phyloP scores from a whole-genome alignment of 164 flowering plant species.

The Tetrastigma voinierianum region DNA sequence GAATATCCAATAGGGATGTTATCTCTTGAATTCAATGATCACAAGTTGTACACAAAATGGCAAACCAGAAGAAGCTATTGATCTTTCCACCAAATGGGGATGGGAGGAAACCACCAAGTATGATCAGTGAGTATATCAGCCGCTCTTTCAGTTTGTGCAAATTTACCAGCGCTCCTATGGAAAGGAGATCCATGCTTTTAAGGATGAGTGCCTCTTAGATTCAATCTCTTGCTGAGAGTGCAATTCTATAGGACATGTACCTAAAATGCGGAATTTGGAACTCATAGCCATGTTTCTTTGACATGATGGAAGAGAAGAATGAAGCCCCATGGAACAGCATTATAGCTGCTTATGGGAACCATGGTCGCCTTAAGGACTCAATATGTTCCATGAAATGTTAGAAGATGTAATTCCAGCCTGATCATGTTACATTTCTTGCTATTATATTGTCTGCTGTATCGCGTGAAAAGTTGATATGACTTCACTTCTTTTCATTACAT shows the following conservation, averaged over 20 bases:
- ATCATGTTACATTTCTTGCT: slow-evolving; percentile 74
- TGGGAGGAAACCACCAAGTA: slow-evolving; percentile 32
- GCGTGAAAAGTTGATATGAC: slow-evolving; percentile 69
- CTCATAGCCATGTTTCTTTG: slow-evolving; percentile 52
- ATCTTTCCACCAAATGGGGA: slow-evolving; percentile 62
- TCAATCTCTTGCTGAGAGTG: slow-evolving; percentile 56
- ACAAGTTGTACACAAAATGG: slow-evolving; percentile 66
- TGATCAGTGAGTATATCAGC: slow-evolving; percentile 74
- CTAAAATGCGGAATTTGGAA: slow-evolving; percentile 63
- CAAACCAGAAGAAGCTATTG: slow-evolving; percentile 65
- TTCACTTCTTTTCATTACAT: slow-evolving; percentile 45
- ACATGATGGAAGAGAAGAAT: slow-evolving; percentile 54
- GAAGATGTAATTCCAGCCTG: slow-evolving; percentile 58
- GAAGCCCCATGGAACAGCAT: slow-evolving; percentile 89
- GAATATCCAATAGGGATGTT: slow-evolving; percentile 49
- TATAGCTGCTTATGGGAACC: slow-evolving; percentile 81
- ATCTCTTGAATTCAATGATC: slow-evolving; percentile 80
- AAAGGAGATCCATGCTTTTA: slow-evolving; percentile 69
- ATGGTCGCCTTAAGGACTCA: slow-evolving; percentile 55
- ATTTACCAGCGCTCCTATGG: slow-evolving; percentile 66
- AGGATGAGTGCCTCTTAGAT: slow-evolving; percentile 39
- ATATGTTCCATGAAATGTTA: slow-evolving; percentile 55
- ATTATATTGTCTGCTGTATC: slow-evolving; percentile 76
- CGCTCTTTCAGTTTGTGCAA: slow-evolving; percentile 76
- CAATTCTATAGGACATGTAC: slow-evolving; percentile 80